phyloP scores from a whole-genome alignment of 2,329 filamentous ascomycete species.

The Diatrype stigma region DNA sequence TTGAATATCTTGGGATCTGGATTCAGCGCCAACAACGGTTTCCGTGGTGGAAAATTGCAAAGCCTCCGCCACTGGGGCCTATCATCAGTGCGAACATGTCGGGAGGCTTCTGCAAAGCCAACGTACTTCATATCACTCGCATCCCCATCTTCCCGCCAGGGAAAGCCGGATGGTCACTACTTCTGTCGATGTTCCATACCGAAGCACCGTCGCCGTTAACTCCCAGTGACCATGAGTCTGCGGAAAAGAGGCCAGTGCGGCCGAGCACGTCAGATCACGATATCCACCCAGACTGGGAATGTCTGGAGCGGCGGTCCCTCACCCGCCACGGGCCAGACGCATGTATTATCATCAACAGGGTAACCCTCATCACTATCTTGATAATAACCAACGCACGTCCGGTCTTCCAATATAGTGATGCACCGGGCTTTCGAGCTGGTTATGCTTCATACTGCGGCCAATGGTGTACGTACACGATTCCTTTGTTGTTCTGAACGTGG shows the following conservation, averaged over 20 bases:
- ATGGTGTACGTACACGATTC: conserved; percentile 18
- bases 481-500: not conserved
- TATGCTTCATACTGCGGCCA: conserved; percentile 30
- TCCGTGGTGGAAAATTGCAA: conserved; percentile 18
- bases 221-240: conserved; percentile 1
- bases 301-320: conserved; percentile 9
- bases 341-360: conserved; percentile 20
- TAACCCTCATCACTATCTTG: conserved; percentile 21
- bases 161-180: conserved; percentile 20
- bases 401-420: conserved; percentile 27
- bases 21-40: conserved; percentile 18
- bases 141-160: conserved; percentile 18
- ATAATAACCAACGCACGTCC: conserved; percentile 23
- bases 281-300: not conserved
- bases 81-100: conserved; percentile 18
- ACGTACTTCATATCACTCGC: conserved; percentile 19
- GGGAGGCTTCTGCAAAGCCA: conserved; percentile 22
- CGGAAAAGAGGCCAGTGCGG: conserved; percentile 8
- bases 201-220: conserved; percentile 4
- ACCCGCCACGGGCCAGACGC: conserved; percentile 15
- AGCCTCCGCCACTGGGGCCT: conserved; percentile 22
- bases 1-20: conserved; percentile 24
- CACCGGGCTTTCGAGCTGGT: conserved; percentile 26
- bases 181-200: conserved; percentile 22
- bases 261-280: not conserved